These are phyloP conservation scores for Vanilla planifolia DNA, from an alignment of 106 monocot genomes.

Conservation along the genomic window DNA sequence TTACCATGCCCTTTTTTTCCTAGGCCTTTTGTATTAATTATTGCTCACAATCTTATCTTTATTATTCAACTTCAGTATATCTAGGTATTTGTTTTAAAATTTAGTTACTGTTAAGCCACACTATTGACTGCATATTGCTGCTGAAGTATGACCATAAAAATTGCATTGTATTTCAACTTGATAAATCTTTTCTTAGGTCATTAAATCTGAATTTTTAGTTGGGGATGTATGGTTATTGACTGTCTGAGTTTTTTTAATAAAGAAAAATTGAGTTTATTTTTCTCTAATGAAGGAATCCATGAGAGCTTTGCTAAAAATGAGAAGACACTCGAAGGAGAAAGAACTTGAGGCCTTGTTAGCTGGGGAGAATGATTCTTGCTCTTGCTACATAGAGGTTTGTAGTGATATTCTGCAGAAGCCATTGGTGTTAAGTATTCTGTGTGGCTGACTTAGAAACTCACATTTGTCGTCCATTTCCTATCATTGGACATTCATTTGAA, in stretches of 20 bases:
- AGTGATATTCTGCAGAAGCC: neutral
- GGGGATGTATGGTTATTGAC: neutral
- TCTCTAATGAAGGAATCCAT: conserved; percentile 55
- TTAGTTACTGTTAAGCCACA: no score
- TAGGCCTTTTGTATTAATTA: neutral
- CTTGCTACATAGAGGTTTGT: conserved; percentile 89
- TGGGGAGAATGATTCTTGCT: conserved; percentile 80
- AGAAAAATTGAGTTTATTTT: no score
- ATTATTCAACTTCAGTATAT: no score
- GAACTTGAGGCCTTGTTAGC: conserved; percentile 84
- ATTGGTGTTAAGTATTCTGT: no score
- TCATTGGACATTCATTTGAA: neutral
- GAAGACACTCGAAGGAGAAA: conserved; percentile 81
- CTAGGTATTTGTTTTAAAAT: no score
- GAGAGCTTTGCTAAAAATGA: conserved; percentile 64
- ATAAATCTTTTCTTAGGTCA: neutral
- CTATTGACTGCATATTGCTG: no score
- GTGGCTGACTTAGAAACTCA: neutral
- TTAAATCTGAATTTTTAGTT: neutral
- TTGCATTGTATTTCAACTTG: no score
- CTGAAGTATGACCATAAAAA: no score
- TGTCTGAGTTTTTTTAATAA: neutral
- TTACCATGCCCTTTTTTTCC: no score
- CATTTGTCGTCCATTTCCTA: neutral
- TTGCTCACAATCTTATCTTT: neutral